These are phyloP conservation scores for Aureobasidium vineae DNA, from an alignment of 2,329 filamentous ascomycete genomes.

Conservation along the genomic window DNA sequence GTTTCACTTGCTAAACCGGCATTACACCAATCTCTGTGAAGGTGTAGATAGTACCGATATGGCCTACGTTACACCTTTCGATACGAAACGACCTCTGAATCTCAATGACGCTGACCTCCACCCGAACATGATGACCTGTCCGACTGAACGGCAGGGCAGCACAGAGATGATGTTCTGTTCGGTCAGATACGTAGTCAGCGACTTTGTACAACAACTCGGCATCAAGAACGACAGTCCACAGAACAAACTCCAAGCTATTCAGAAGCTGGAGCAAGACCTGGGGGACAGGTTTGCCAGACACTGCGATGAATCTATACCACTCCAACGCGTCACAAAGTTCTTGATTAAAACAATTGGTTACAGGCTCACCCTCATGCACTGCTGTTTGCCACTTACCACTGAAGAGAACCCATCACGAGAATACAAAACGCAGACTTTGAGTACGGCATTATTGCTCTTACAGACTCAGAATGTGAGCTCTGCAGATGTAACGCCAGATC, in stretches of 20 bases:
- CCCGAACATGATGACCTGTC: slow-evolving; percentile 49
- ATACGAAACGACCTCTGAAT: slow-evolving; percentile 38
- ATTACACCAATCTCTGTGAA: slow-evolving; percentile 36
- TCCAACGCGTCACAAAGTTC: slow-evolving; percentile 41
- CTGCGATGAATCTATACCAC: slow-evolving; percentile 45
- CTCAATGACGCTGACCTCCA: slow-evolving; percentile 40
- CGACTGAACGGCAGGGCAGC: slow-evolving; percentile 50
- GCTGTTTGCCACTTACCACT: background rate
- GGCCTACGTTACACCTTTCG: slow-evolving; percentile 30
- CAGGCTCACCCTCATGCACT: background rate
- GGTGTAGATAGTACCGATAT: slow-evolving; percentile 29
- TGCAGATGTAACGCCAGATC: background rate
- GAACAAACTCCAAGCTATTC: slow-evolving; percentile 10
- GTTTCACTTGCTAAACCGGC: slow-evolving; percentile 57
- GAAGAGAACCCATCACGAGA: background rate
- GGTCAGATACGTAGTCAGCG: slow-evolving; percentile 44
- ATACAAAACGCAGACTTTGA: background rate
- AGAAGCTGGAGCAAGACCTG: slow-evolving; percentile 35
- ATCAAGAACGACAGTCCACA: slow-evolving; percentile 19
- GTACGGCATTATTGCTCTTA: background rate
- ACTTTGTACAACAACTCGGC: slow-evolving; percentile 38
- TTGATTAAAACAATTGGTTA: background rate
- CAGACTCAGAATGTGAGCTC: background rate
- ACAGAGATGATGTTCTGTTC: slow-evolving; percentile 55
- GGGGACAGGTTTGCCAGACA: slow-evolving; percentile 45